A percentile compares a stretch with the other conserved stretches of the same genome.
Evolutionary conservation across 2,329 filamentous ascomycete genomes (phyloP).

Genomic region (Beauveria pseudobassiana): DNA sequence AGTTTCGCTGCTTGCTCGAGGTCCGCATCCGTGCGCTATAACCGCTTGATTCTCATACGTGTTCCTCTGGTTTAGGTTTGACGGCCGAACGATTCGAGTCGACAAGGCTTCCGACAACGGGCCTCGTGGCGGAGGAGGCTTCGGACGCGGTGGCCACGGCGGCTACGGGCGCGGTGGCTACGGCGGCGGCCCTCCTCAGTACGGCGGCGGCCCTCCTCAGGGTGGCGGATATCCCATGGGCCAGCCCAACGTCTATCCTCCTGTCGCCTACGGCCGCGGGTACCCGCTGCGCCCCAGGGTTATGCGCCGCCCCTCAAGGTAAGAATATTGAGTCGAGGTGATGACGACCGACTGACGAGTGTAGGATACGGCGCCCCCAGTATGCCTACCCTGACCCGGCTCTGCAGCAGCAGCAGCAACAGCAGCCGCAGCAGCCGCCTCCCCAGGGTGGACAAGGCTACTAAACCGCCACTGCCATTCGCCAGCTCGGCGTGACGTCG

Average conservation of each 20-base stretch:
- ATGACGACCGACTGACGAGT: conserved; percentile 6
- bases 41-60: conserved; percentile 9
- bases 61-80: conserved; percentile 56
- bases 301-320: conserved; percentile 37
- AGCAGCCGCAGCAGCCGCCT: conserved; percentile 22
- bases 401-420: conserved; percentile 31
- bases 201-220: conserved; percentile 28
- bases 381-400: conserved; percentile 43
- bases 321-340: conserved; percentile 12
- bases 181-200: conserved; percentile 28
- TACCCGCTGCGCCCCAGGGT: conserved; percentile 27
- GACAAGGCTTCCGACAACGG: conserved; percentile 87
- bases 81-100: conserved; percentile 88
- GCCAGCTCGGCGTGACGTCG: not conserved
- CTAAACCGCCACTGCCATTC: conserved; percentile 20
- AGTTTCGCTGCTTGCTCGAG: conserved; percentile 10
- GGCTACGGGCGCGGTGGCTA: conserved; percentile 37
- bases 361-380: conserved; percentile 29
- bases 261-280: conserved; percentile 30
- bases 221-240: conserved; percentile 28
- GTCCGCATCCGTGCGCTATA: conserved; percentile 12
- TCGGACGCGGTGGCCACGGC: conserved; percentile 32
- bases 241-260: conserved; percentile 30
- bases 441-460: conserved; percentile 32
- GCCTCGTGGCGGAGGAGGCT: conserved; percentile 49